Base-by-base conservation (phyloP, 2,329 filamentous ascomycete species). In the Leptographium wingfieldii region DNA sequence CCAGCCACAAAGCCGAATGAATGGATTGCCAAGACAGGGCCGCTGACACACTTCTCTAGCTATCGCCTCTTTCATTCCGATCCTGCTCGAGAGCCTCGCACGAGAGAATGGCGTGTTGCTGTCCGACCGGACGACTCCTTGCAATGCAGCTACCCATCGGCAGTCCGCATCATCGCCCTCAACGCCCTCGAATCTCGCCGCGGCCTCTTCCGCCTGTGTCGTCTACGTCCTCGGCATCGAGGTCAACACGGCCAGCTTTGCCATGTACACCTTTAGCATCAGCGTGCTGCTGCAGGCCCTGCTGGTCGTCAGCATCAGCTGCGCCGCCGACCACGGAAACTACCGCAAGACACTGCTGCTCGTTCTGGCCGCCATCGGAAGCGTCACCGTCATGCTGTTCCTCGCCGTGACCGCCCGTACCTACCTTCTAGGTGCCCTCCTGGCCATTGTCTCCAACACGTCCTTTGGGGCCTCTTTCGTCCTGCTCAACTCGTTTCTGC, bases 401-500 rank as follows among this genome's bases (percentile, higher is more conserved):
- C 80, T 99, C 56, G 85, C 87, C 31, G 79, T 96, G 58, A 80
- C 82, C 49, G 86, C 90, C 33, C 79, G 81, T 53, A 76, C 90
- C 11, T 97, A 96, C 69, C 69, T 96, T 3, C 72, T 97, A 12
- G 92, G 88, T 53, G 89, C 88, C 3, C 65, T 97, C 2, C 79
- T 96, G 62, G 92, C 94, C 35, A 90, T 97, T 64, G 77, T 97
- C 56, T 88, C 92, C 43, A 97, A 97, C 70, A 95, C 90, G 1
- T 92, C 90, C 53, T 95, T 96, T 69, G 94, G 94, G 27, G 91
- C 92, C 19, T 96, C 91, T 0, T 97, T 96, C 71, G 94, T 99
- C 3, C 80, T 99, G 14, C 76, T 99, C 54, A 99, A 99, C 73
- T 96, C 92, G 0, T 99, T 96, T 68, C 76, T 99, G 52, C 94